Conservation (phyloP, 2,329 filamentous ascomycete species). For the Fusarium sp. region DNA sequence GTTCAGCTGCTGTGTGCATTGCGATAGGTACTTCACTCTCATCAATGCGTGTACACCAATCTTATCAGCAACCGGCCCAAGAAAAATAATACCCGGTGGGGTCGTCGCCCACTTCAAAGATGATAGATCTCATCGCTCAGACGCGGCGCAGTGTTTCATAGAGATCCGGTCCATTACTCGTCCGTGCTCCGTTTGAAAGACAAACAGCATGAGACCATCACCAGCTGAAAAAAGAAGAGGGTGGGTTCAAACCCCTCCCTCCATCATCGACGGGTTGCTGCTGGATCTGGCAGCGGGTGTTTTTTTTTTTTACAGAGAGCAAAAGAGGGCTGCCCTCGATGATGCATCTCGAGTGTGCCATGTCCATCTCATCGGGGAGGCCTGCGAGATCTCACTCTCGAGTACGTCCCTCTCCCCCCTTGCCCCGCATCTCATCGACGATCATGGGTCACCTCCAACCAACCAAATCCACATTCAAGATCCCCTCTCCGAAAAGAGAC, state of each 20-base stretch:
- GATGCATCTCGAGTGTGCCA: slow-evolving; percentile 16
- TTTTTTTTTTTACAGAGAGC: not conserved
- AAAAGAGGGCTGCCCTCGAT: slow-evolving; percentile 5
- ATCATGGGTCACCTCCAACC: slow-evolving; percentile 23
- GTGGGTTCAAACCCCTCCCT: slow-evolving; percentile 1
- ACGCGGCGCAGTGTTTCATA: slow-evolving; percentile 11
- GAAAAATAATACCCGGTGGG: not conserved
- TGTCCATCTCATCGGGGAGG: slow-evolving; percentile 18
- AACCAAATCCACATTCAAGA: slow-evolving; percentile 20
- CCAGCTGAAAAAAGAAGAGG: not conserved
- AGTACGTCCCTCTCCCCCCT: slow-evolving; percentile 7
- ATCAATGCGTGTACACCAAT: slow-evolving; percentile 7
- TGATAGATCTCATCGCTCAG: slow-evolving; percentile 30
- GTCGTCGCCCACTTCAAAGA: slow-evolving; percentile 3
- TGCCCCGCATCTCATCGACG: slow-evolving; percentile 33
- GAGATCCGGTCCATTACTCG: slow-evolving; percentile 18
- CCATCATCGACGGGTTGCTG: slow-evolving; percentile 18
- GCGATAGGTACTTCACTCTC: not conserved
- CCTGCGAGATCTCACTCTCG: slow-evolving; percentile 34
- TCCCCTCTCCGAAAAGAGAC: slow-evolving; percentile 16
- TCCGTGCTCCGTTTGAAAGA: slow-evolving; percentile 1
- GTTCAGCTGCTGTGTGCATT: not conserved
- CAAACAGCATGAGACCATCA: not conserved
- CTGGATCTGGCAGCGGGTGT: slow-evolving; percentile 12
- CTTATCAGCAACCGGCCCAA: slow-evolving; percentile 1